These are phyloP conservation scores for Boletellus emodensis DNA, from an alignment of 768 basidiomycete genomes.

Conservation along the genomic window DNA sequence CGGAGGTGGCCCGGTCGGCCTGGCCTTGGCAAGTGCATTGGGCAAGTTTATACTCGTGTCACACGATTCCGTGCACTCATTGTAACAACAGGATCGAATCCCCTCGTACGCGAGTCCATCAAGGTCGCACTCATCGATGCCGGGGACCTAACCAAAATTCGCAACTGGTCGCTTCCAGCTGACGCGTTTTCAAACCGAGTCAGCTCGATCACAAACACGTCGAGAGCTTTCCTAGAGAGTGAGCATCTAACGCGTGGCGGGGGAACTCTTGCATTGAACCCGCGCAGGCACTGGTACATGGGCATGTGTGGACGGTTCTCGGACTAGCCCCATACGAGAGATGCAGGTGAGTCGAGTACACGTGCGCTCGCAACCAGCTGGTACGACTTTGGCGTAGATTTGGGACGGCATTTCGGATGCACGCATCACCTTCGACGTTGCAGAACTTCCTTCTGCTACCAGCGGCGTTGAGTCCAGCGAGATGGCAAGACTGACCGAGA, in stretches of 20 bases:
- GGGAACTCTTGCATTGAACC: neutral
- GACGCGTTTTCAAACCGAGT: constrained; percentile 76
- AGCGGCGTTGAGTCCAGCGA: constrained; percentile 31
- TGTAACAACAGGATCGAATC: constrained; percentile 46
- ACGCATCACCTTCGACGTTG: constrained; percentile 65
- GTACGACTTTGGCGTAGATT: constrained; percentile 44
- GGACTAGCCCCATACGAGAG: constrained; percentile 73
- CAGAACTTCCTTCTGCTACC: constrained; percentile 34
- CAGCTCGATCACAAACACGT: constrained; percentile 78
- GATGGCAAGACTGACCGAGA: constrained; percentile 90
- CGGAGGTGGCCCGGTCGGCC: constrained; percentile 89
- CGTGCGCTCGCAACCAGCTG: neutral
- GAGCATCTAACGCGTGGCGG: constrained; percentile 5
- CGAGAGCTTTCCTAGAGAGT: constrained; percentile 67
- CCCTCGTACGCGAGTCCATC: constrained; percentile 46
- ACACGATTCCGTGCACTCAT: neutral
- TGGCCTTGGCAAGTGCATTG: constrained; percentile 84
- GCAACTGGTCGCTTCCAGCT: constrained; percentile 57
- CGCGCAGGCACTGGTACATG: constrained; percentile 77
- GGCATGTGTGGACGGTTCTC: constrained; percentile 61
- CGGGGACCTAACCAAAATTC: constrained; percentile 64
- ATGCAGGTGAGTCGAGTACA: constrained; percentile 62
- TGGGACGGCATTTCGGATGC: constrained; percentile 92
- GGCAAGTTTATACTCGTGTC: constrained; percentile 43
- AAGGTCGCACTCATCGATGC: constrained; percentile 79